Evolutionary conservation across 176 grass and related monocot species (phyloP), one percentile per base, ranked within the genome.

Genomic region (Triticum timopheevii): DNA sequence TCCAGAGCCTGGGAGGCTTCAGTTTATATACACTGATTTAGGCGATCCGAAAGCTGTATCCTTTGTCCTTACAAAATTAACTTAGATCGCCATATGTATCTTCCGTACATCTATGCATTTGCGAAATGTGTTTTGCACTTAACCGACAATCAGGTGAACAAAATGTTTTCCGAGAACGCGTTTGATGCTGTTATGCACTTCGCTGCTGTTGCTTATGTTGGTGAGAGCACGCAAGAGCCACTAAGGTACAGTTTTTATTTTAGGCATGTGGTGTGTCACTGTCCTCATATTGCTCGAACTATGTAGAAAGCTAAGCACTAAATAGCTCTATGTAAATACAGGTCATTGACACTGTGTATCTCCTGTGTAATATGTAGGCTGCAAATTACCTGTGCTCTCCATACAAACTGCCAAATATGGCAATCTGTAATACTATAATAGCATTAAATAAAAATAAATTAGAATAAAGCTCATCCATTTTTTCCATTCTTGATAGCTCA

Each of bases 111-210:
- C 34, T 68, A 28, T 83, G 25, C 59, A 7, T 17, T 31, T 24
- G 1, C 73, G 40, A 52, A 7, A 86, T 69, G 28, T 92, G 50
- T 87, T 81, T 86, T 44, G 35, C 76, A 68, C 88, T 92, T 92
- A 85, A 92, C 90, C 78, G 62, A 61, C 83, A 95, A 19, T 61
- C 80, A 99, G 97, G 92, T 96, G 25, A 94, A 99, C 82, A 91
- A 88, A 90, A 94, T 99, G 86, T 99, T 99, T 82, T 85, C 94
- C 0, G 90, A 96, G 82, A 99, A 99, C 72, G 92, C 92, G 25
- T 94, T 99, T 80, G 97, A 99, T 87, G 94, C 97, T 65, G 94
- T 99, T 39, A 99, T 99, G 89, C 97, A 99, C 80, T 99, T 99
- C 76, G 97, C 97, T n/a, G 97, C 97, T 72, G 92, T 99, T 83